phyloP scores from a whole-genome alignment of 208 protist species.

The Wallacemonas sp. region DNA sequence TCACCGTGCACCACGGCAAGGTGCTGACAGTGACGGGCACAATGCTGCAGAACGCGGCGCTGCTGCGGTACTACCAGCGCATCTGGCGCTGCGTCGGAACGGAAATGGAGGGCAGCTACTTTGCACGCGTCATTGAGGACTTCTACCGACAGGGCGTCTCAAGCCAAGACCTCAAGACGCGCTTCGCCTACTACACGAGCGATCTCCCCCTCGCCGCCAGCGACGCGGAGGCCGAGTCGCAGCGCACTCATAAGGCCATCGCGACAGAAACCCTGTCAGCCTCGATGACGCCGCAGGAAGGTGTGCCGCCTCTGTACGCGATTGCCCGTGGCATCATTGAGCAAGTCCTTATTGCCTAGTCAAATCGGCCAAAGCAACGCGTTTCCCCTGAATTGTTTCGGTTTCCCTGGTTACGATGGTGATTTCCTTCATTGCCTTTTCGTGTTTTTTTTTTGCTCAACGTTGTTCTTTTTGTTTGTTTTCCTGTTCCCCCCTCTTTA shows the following conservation, averaged over 20 bases:
- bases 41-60: conserved; percentile 82
- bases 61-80: conserved; percentile 83
- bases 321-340: conserved; percentile 84
- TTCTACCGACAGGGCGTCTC: conserved; percentile 81
- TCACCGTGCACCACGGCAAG: conserved; percentile 68
- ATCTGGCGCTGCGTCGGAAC: conserved; percentile 83
- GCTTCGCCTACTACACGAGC: conserved; percentile 90
- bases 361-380: too few relatives aligned
- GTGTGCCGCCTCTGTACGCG: conserved; percentile 85
- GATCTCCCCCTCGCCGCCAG: conserved; percentile 75
- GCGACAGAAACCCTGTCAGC: conserved; percentile 55
- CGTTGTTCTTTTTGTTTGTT: background rate
- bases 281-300: conserved; percentile 75
- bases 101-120: conserved; percentile 92
- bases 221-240: conserved; percentile 48
- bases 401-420: too few relatives aligned
- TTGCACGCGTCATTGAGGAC: conserved; percentile 82
- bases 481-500: background rate
- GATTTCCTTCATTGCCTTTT: background rate
- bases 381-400: too few relatives aligned
- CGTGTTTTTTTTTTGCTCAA: background rate
- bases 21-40: conserved; percentile 86
- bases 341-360: conserved; percentile 40
- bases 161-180: conserved; percentile 50
- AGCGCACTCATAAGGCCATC: conserved; percentile 18